Evolutionary conservation across 2,329 filamentous ascomycete species (phyloP).

Genomic region (Cryphonectria radicalis): DNA sequence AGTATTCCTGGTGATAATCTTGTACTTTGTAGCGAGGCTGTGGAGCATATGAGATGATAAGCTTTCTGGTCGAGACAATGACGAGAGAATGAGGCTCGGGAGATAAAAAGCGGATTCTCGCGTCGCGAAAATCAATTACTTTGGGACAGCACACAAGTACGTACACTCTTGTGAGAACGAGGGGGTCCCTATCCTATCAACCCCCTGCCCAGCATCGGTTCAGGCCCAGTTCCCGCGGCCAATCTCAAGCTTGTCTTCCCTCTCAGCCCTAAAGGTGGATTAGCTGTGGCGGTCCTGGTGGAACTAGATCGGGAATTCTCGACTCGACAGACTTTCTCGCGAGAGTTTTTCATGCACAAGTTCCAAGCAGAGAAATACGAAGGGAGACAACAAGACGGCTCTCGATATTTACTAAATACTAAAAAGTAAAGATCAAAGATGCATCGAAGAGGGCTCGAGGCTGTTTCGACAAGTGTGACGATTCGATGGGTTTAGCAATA

Average conservation of each 20-base stretch:
- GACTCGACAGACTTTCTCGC: background rate
- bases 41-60: constrained; percentile 13
- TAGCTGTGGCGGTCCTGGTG: background rate
- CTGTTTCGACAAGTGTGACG: background rate
- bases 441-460: background rate
- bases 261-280: constrained; percentile 19
- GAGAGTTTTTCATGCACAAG: background rate
- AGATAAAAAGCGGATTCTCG: constrained; percentile 24
- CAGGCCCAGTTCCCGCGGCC: constrained; percentile 4
- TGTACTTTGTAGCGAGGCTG: background rate
- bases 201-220: constrained; percentile 1
- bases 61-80: constrained; percentile 13
- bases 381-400: too few species aligned
- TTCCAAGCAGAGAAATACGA: too few species aligned
- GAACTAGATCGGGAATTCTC: background rate
- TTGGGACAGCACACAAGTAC: background rate
- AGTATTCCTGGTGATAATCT: background rate
- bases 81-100: constrained; percentile 18
- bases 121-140: constrained; percentile 16
- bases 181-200: background rate
- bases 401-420: background rate
- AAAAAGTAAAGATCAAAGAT: background rate
- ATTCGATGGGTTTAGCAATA: background rate
- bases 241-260: background rate
- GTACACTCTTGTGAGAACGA: background rate